These are phyloP conservation scores for Trypethelium eluteriae DNA, from an alignment of 495 filamentous ascomycete genomes.

Conservation along the genomic window DNA sequence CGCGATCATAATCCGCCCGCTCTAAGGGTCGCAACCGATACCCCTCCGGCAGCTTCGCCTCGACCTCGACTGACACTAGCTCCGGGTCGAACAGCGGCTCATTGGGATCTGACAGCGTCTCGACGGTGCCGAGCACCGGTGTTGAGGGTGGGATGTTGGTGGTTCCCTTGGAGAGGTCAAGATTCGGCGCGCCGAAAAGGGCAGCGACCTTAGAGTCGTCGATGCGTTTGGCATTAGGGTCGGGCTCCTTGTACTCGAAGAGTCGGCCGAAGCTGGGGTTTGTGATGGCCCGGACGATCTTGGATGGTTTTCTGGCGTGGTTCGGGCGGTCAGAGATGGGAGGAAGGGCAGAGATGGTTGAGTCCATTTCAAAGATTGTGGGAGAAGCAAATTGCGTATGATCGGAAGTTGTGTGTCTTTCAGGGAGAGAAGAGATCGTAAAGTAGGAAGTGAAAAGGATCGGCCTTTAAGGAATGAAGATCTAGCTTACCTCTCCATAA, in stretches of 20 bases:
- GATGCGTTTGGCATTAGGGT: constrained; percentile 8
- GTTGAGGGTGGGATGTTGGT: not conserved
- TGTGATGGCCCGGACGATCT: constrained; percentile 14
- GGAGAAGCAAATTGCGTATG: not conserved
- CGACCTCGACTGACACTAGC: not conserved
- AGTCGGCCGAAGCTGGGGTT: constrained; percentile 14
- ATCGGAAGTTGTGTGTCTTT: not conserved
- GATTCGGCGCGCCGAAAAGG: constrained; percentile 5
- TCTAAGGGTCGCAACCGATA: constrained; percentile 11
- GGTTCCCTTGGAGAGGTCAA: constrained; percentile 3
- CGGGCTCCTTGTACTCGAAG: constrained; percentile 11
- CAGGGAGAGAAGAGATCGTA: not conserved
- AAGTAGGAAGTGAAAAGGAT: not conserved
- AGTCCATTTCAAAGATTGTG: not conserved
- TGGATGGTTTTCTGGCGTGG: constrained; percentile 2
- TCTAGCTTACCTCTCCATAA: not conserved
- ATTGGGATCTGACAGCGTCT: constrained; percentile 1
- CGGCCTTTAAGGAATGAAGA: not conserved
- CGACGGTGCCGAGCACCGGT: not conserved
- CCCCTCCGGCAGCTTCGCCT: constrained; percentile 14
- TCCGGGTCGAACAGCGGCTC: constrained; percentile 5
- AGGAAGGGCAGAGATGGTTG: not conserved
- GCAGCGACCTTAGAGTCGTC: constrained; percentile 6
- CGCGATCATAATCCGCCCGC: constrained; percentile 9
- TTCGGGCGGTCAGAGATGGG: not conserved